Evolutionary conservation across 345 rosid genomes (phyloP), one percentile per base, ranked within the genome.

Genomic region (Salix brachista): DNA sequence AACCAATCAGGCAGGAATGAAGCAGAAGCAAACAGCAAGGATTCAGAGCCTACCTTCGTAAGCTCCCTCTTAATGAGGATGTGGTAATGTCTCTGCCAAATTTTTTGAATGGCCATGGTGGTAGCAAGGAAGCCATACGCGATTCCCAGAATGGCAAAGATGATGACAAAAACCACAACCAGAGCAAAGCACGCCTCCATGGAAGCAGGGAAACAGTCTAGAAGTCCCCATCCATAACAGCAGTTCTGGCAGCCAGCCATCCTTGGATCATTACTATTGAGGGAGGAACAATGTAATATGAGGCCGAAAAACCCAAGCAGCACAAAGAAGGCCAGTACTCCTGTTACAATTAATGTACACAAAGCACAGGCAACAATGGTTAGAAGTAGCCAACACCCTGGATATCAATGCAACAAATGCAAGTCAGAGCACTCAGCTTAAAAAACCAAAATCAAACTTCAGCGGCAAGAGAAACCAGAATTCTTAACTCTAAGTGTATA

Each of bases 111-210:
- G 34, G 94, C 96, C 96, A 96, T 84, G 75, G 97, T 96, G 39
- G 94, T 91, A 73, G 98, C 97, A 74, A 96, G 97, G 81, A 96
- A 92, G 64, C 98, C 98, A 80, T 93, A 96, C 67, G 99, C 97
- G 70, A 93, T 81, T 67, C 98, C 98, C 42, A 93, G 91, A 83
- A 92, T 91, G 30, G 92, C 96, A 67, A 96, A 93, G 74, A 96
- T 91, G 77, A 96, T 91, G 18, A 96, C 89, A 83, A 96, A 96
- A 69, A 96, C 93, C 54, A 93, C 36, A 62, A 90, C 91, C 67
- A 93, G 85, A 26, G 94, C 94, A 79, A 96, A 91, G 80, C 97
- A 91, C 32, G 97, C 98, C 83, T 96, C 99, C 97, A 96, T 84
- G 3, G 98, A 92, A 26, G 97, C 97, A 67, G 98, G 99, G 84